These are phyloP conservation scores for Mesembryanthemum crystallinum DNA, from an alignment of 148 eudicot genomes.

Conservation along the genomic window DNA sequence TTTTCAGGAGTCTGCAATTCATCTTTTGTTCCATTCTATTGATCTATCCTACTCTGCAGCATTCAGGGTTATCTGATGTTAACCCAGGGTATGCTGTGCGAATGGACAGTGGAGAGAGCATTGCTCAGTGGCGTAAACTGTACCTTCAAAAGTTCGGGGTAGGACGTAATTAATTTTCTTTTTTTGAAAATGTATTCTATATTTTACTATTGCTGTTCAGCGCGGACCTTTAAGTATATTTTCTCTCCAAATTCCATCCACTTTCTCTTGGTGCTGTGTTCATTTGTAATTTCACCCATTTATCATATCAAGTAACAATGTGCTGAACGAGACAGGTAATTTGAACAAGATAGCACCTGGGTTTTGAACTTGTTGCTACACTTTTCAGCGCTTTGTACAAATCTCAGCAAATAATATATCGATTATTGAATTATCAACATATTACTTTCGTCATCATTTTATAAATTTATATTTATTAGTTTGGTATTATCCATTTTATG, in stretches of 20 bases:
- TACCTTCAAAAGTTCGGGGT: slow-evolving; percentile 55
- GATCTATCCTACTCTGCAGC: slow-evolving; percentile 42
- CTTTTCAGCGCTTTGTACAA: no score
- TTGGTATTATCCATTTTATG: no score
- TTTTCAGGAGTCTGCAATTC: not conserved
- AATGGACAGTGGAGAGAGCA: slow-evolving; percentile 62
- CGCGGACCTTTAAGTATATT: not conserved
- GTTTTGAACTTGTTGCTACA: no score
- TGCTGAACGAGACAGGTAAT: no score
- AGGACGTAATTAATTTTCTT: slow-evolving; percentile 23
- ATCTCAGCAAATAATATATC: no score
- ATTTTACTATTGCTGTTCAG: not conserved
- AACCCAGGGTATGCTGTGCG: slow-evolving; percentile 65
- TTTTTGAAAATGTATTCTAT: not conserved
- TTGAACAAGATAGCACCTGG: no score
- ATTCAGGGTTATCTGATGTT: slow-evolving; percentile 54
- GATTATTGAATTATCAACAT: no score
- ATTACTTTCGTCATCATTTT: no score
- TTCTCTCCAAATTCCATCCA: not conserved
- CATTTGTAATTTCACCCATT: not conserved
- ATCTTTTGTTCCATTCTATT: slow-evolving; percentile 13
- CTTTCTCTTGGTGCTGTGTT: not conserved
- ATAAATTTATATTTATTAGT: no score
- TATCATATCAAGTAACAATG: slow-evolving; percentile 1
- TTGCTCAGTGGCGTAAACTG: slow-evolving; percentile 66